Conservation (phyloP, 768 basidiomycete species). For the Rubroboletus satanas region DNA sequence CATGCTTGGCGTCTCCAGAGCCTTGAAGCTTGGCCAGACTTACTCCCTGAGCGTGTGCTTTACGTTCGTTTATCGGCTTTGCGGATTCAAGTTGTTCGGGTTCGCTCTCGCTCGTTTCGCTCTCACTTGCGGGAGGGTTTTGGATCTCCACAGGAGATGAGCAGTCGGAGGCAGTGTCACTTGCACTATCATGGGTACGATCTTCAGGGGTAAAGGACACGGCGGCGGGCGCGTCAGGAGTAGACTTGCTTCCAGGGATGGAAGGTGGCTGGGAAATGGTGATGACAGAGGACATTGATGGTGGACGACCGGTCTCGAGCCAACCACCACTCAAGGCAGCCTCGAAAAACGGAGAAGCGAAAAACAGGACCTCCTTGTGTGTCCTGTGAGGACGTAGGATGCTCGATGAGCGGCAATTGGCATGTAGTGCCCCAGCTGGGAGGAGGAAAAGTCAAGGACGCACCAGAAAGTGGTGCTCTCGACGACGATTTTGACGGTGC, state of each 20-base stretch:
- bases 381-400: slow-evolving; percentile 49
- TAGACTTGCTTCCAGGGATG: slow-evolving; percentile 47
- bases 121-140: slow-evolving; percentile 33
- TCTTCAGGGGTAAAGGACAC: slow-evolving; percentile 63
- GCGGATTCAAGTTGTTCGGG: slow-evolving; percentile 25
- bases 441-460: slow-evolving; percentile 24
- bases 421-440: not conserved
- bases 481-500: slow-evolving; percentile 88
- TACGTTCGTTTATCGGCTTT: slow-evolving; percentile 17
- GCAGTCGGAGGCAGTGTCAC: slow-evolving; percentile 35
- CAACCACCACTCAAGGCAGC: slow-evolving; percentile 87
- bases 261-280: slow-evolving; percentile 76
- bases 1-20: slow-evolving; percentile 18
- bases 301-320: slow-evolving; percentile 83
- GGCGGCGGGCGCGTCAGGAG: slow-evolving; percentile 42
- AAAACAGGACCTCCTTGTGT: slow-evolving; percentile 87
- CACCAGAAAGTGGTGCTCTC: slow-evolving; percentile 90
- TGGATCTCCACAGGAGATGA: slow-evolving; percentile 42
- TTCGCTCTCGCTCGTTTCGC: slow-evolving; percentile 36
- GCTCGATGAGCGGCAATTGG: slow-evolving; percentile 1
- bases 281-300: slow-evolving; percentile 77
- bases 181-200: slow-evolving; percentile 35
- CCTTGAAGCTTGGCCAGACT: slow-evolving; percentile 64
- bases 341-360: slow-evolving; percentile 94
- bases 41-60: slow-evolving; percentile 42